Evolutionary conservation across 2,329 filamentous ascomycete genomes (phyloP), one percentile per base, ranked within the genome.

Genomic region (Colletotrichum theobromicola): DNA sequence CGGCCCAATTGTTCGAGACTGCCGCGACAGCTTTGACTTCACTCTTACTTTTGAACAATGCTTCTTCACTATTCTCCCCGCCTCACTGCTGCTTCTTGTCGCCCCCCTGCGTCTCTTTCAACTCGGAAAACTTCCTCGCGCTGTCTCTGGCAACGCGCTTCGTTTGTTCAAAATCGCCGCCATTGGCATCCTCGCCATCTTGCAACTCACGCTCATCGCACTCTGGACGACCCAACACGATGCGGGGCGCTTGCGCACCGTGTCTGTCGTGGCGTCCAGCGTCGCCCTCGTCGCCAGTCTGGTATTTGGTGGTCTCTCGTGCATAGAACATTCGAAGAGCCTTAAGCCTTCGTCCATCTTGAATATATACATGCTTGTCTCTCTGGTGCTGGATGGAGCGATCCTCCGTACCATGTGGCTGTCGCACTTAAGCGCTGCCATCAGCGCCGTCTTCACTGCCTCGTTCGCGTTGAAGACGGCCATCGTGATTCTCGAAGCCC

Each of bases 401-500:
- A 79, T 81, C 18, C 74, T 83, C 57, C 80, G 83, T 62, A 84
- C 82, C 15, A 78, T 85, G 18, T 85, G 83, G 81, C 76, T 82
- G 42, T 76, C 76, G 21, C 77, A 75, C 5, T 65, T 79, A 42
- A 67, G 76, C 13, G 21, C 30, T 26, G 46, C 82, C 21, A 79
- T 85, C 9, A 79, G 79, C 2, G 79, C 79, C 53, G 78, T 85
- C 15, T 85, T 84, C 35, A 83, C 83, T 1, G 77, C 79, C n/a
- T 79, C 81, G 5, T 79, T 84, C 42, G 80, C 76, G 7, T 68
- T 85, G 34, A 87, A 87, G 76, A 73, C 81, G n/a, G 78, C 74
- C 1, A 70, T 84, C 18, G 75, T 85, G 21, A 77, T 84, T 30
- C 81, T 85, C 4, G 85, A 88, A 78, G 83, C 83, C 2, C 77